A percentile compares a stretch with the other conserved stretches of the same genome.
These are phyloP conservation scores for Xylaria longipes DNA, from an alignment of 495 filamentous ascomycete species.

Conservation along the genomic window DNA sequence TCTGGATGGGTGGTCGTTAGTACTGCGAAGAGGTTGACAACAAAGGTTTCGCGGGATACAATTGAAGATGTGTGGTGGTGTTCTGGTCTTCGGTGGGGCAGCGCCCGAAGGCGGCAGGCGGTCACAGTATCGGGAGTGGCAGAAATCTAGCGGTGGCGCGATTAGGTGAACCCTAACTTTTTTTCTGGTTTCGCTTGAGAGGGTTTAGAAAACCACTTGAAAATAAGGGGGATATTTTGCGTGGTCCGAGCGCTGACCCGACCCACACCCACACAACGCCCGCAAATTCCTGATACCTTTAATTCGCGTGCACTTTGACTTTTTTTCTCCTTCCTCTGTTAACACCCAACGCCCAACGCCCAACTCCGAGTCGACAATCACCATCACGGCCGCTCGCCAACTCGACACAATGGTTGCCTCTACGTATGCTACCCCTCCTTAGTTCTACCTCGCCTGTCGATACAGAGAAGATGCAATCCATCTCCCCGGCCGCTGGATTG, in stretches of 20 bases:
- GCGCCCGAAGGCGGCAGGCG: slow-evolving; percentile 14
- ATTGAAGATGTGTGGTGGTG: slow-evolving; percentile 28
- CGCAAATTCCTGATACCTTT: slow-evolving; percentile 22
- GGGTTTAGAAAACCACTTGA: slow-evolving; percentile 24
- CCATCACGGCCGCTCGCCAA: slow-evolving; percentile 41
- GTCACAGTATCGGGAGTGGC: slow-evolving; percentile 17
- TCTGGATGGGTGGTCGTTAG: slow-evolving; percentile 29
- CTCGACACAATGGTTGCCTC: slow-evolving; percentile 62
- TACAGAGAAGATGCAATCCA: slow-evolving; percentile 54
- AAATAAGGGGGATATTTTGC: neutral
- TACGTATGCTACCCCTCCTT: slow-evolving; percentile 67
- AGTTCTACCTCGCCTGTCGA: slow-evolving; percentile 47
- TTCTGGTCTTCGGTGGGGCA: slow-evolving; percentile 21
- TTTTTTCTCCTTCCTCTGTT: slow-evolving; percentile 24
- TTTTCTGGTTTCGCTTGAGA: slow-evolving; percentile 32
- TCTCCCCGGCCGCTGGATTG: slow-evolving; percentile 54
- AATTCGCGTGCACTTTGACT: slow-evolving; percentile 18
- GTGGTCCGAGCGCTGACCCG: slow-evolving; percentile 3
- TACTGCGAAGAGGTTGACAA: slow-evolving; percentile 25
- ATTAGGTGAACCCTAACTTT: slow-evolving; percentile 33
- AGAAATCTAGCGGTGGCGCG: slow-evolving; percentile 23
- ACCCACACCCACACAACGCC: slow-evolving; percentile 29
- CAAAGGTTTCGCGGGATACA: slow-evolving; percentile 22
- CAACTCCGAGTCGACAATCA: slow-evolving; percentile 40
- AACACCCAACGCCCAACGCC: slow-evolving; percentile 34